These are phyloP conservation scores for Zygoascus ofunaensis DNA, from an alignment of 805 yeast species.

Conservation along the genomic window DNA sequence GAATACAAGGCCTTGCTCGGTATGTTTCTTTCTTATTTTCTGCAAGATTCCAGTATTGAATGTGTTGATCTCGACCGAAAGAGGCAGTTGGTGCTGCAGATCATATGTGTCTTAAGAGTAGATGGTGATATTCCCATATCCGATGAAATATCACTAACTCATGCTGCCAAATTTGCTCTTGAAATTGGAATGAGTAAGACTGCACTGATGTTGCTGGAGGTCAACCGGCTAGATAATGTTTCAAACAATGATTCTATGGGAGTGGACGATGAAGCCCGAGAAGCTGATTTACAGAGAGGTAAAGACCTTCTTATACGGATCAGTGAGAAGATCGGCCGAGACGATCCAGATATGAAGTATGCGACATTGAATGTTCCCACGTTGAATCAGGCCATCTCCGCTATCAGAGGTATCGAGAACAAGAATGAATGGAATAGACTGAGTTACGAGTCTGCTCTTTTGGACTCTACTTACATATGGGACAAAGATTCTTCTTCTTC, in stretches of 20 bases:
- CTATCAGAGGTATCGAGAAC: conserved; percentile 19
- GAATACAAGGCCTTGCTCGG: not conserved
- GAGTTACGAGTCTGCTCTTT: conserved; percentile 46
- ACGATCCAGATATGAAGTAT: conserved; percentile 52
- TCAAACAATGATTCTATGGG: not conserved
- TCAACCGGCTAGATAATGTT: conserved; percentile 12
- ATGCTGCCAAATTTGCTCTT: conserved; percentile 20
- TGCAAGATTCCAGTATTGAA: not conserved
- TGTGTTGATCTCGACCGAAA: not conserved
- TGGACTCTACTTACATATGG: conserved; percentile 37
- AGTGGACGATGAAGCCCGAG: not conserved
- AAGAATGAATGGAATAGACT: conserved; percentile 38
- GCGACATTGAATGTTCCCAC: conserved; percentile 58
- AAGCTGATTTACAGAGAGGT: too few relatives aligned
- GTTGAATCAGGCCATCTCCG: conserved; percentile 27
- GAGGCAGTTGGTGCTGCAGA: not conserved
- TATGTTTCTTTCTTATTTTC: not conserved
- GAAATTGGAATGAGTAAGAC: conserved; percentile 22
- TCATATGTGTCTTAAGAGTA: not conserved
- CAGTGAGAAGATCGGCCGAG: conserved; percentile 38
- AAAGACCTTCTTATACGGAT: conserved; percentile 22
- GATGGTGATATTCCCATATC: not conserved
- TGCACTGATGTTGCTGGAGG: conserved; percentile 27
- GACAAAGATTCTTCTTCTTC: not conserved
- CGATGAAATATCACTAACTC: not conserved